phyloP scores from a whole-genome alignment of 2,329 filamentous ascomycete genomes.

The Aspergillus aculeatus region DNA sequence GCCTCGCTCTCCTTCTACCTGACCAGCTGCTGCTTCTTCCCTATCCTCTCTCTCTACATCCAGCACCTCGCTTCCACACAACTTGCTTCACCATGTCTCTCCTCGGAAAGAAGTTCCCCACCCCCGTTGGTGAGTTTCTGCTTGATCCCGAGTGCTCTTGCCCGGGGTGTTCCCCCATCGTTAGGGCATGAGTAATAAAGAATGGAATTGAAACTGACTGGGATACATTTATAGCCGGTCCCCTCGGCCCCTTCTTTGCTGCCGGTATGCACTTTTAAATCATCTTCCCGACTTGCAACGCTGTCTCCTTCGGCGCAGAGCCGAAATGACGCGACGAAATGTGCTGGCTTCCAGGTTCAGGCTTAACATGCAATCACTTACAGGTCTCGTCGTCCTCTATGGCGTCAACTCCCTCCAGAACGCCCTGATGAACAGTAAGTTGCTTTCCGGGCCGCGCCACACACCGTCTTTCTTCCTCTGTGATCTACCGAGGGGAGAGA shows the following conservation, averaged over 20 bases:
- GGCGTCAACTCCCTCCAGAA: conserved; percentile 83
- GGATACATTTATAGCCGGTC: conserved; percentile 65
- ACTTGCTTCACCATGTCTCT: conserved; percentile 65
- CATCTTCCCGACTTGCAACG: background rate
- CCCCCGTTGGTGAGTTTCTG: conserved; percentile 65
- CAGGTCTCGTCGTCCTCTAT: conserved; percentile 83
- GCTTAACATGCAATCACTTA: background rate
- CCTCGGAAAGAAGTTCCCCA: conserved; percentile 81
- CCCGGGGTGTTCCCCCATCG: background rate
- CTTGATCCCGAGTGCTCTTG: conserved; percentile 25
- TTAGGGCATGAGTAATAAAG: background rate
- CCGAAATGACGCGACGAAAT: too few relatives aligned
- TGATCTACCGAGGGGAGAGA: too few relatives aligned
- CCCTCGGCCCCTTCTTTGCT: conserved; percentile 89
- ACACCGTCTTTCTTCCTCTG: too few relatives aligned
- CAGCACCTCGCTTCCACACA: conserved; percentile 30
- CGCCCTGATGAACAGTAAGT: conserved; percentile 75
- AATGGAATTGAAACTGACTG: conserved; percentile 31
- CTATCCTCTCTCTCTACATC: conserved; percentile 23
- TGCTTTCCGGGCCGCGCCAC: too few relatives aligned
- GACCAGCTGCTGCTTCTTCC: conserved; percentile 29
- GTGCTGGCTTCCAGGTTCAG: too few relatives aligned
- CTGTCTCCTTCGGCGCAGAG: too few relatives aligned
- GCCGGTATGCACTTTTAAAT: conserved; percentile 69
- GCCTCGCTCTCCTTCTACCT: conserved; percentile 21